Evolutionary conservation across 192 early-diverging fungal genomes (phyloP).

Genomic region (Linnemannia hyalina): DNA sequence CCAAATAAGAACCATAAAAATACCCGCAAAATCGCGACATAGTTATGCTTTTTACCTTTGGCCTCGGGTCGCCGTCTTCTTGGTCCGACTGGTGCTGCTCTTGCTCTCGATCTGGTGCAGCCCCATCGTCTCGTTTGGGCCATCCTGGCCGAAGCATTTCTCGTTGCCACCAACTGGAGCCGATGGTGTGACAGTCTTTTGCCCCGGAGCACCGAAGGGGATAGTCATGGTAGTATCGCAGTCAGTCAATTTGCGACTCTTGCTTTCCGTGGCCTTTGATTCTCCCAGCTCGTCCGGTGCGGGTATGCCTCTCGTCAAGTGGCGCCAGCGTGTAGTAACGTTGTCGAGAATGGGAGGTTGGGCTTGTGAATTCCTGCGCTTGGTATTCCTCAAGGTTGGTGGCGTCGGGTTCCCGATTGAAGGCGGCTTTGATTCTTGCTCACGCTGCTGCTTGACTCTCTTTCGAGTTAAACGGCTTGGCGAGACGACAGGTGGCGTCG

Average conservation of each 20-base stretch:
- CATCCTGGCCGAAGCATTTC: not conserved
- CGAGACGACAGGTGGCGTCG: not conserved
- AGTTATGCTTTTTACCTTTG: not conserved
- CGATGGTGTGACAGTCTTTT: not conserved
- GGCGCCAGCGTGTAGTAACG: not conserved
- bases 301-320: not conserved
- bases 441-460: not conserved
- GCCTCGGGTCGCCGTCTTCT: not conserved
- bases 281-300: not conserved
- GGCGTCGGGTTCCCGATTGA: not conserved
- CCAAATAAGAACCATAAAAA: not conserved
- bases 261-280: not conserved
- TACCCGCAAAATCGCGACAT: not conserved
- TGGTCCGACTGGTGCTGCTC: not conserved
- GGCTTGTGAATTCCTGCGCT: not conserved
- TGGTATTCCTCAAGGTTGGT: not conserved
- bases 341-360: not conserved
- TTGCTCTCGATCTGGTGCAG: not conserved
- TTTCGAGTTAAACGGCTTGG: conserved; percentile 6
- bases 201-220: not conserved
- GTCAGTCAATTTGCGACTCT: not conserved
- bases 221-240: not conserved
- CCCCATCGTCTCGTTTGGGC: not conserved
- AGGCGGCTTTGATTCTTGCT: not conserved
- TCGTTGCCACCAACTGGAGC: not conserved